Evolutionary conservation across 345 rosid genomes (phyloP), one percentile per base, ranked within the genome.

Genomic region (Acer negundo): DNA sequence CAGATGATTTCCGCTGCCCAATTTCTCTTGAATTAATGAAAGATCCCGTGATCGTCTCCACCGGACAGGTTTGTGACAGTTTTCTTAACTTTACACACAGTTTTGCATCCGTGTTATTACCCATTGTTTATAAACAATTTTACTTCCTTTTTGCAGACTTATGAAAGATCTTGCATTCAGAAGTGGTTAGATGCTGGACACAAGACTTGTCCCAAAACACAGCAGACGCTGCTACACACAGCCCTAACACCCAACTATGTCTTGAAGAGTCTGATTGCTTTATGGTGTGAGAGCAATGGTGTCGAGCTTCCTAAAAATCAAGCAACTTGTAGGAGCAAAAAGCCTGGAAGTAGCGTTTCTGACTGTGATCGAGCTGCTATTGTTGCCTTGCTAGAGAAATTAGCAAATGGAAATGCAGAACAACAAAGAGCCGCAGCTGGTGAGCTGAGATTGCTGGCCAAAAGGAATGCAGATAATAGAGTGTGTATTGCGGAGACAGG

Each of bases 161-260:
- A 94, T 81, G 99, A 96, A 83, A 92, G 99, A 82, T 92, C 87
- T 20, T 90, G 94, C 81, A 94, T 96, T 80, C 97, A 94, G 87
- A 96, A 92, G 82, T 96, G 99, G 99, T 88, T 96, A 3, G 98
- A 94, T 80, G 97, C 98, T 1, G 99, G 99, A 44, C 97, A 96
- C 77, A 92, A 86, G 81, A 92, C 97, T 11, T 96, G 99, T 79
- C 99, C 99, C 3, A 96, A 96, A 86, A 94, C 99, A 67, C 99
- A 96, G 86, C 97, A 91, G 85, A 94, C 99, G 6, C 87, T 96
- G 75, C 65, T 91, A 82, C 98, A 96, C 74, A 80, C 97, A 3
- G 97, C 92, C 23, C 80, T 96, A 72, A 94, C 99, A 1, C 98
- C 97, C 28, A 94, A 96, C 73, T 96, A 94, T 58, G 98, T 92